Base-by-base conservation (phyloP, 2,329 filamentous ascomycete species). In the Eurotiales sp. region DNA sequence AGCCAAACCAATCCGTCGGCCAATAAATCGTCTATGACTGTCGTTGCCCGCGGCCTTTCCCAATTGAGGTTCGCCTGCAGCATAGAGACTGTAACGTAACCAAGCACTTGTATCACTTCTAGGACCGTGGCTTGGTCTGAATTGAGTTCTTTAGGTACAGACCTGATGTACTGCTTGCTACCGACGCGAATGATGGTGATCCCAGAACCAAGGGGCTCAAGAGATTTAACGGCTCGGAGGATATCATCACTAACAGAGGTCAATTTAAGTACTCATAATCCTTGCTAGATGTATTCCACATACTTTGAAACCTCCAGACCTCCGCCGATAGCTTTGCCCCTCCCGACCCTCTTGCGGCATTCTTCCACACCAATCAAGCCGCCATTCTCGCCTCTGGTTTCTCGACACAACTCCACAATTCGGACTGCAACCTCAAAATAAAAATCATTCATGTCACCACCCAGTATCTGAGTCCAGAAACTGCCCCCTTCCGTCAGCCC, bases 381-480 rank as follows among this genome's bases (percentile, higher is more conserved):
- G 6, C 93, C 93, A 67, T 99, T 99, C 72, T 96, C 92, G 3
- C 82, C 83, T 47, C 93, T 79, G 40, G 90, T 96, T 47, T 86
- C 83, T 5, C 90, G 80, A 66, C 93, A 99, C 7, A 96, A 84
- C 70, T 97, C 92, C 5, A 99, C 93, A 1, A 97, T 88, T 45
- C 89, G 81, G n/a, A 97, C 92, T 1, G 90, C 93, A 41, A 99
- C 83, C 75, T 95, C 92, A 70, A 97, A 97, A 74, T 97, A 99
- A 67, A 99, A 99, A 70, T 99, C 93, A 67, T 96, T 95, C 60
- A 99, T 91, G 61, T 85, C 90, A 54, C 87, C 83, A 25, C 93
- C 93, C 17, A 97, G 79, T 56, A 97, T 82, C 74, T 96, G 91
- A 8, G 90, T 87, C 92, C 93, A 97, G 53, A 96, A 84, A 53